Conservation (phyloP, 352 stramenopile species). For the Phytopythium kandeliae region DNA sequence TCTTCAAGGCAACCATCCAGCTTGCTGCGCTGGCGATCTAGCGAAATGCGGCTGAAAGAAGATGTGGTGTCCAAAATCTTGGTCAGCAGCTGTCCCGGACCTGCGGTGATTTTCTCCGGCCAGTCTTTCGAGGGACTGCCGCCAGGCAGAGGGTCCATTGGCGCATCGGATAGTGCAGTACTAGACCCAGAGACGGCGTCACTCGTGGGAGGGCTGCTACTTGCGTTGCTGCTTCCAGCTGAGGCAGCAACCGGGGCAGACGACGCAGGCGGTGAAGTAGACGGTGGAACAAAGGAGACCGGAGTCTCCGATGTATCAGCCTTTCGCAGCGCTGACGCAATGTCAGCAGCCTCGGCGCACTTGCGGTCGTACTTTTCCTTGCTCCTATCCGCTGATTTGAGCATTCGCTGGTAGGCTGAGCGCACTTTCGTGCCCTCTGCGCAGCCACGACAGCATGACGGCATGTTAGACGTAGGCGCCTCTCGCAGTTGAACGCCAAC, state of each 20-base stretch:
- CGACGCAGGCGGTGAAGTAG: slow-evolving; percentile 6
- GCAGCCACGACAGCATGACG: neutral
- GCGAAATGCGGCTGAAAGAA: slow-evolving; percentile 51
- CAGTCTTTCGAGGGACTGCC: slow-evolving; percentile 38
- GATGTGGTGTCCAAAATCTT: slow-evolving; percentile 82
- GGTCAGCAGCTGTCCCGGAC: slow-evolving; percentile 58
- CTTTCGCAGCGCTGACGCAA: slow-evolving; percentile 29
- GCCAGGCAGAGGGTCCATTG: slow-evolving; percentile 12
- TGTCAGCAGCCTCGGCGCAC: slow-evolving; percentile 58
- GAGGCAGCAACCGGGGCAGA: neutral
- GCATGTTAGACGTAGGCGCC: neutral
- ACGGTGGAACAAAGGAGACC: slow-evolving; percentile 1
- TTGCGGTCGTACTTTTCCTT: slow-evolving; percentile 79
- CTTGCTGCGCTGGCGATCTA: slow-evolving; percentile 61
- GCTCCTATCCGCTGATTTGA: slow-evolving; percentile 51
- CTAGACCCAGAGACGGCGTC: neutral
- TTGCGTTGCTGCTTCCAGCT: neutral
- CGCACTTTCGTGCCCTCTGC: slow-evolving; percentile 72
- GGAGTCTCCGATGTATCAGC: slow-evolving; percentile 11
- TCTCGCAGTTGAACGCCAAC: slow-evolving; percentile 2
- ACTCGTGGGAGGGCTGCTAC: neutral
- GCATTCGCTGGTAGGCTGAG: slow-evolving; percentile 54
- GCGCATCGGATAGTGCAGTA: neutral
- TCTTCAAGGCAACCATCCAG: slow-evolving; percentile 61
- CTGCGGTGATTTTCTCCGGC: slow-evolving; percentile 52